Evolutionary conservation across 1,284 basidiomycete genomes (phyloP).

Genomic region (Ganoderma sp.): DNA sequence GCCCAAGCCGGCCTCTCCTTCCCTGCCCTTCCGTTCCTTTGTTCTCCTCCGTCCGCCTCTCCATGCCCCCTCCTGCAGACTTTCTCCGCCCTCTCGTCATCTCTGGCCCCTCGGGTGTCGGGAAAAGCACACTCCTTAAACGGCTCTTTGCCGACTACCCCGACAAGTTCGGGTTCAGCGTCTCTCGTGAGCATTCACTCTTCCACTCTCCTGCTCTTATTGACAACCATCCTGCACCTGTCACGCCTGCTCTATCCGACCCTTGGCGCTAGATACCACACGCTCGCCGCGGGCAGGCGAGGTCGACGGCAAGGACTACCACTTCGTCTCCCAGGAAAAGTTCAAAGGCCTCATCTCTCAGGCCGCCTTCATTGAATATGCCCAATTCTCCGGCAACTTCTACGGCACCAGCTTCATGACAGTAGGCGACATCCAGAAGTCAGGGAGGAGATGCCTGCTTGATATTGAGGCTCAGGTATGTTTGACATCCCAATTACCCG

Average conservation of each 20-base stretch:
- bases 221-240: constrained; percentile 25
- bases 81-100: constrained; percentile 70
- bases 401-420: constrained; percentile 91
- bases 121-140: constrained; percentile 91
- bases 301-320: constrained; percentile 79
- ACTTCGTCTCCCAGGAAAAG: constrained; percentile 67
- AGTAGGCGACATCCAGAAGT: constrained; percentile 59
- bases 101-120: constrained; percentile 89
- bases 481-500: constrained; percentile 26
- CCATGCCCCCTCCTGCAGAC: constrained; percentile 41
- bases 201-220: constrained; percentile 20
- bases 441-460: constrained; percentile 84
- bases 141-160: constrained; percentile 86
- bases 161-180: constrained; percentile 89
- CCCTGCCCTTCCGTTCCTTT: constrained; percentile 18
- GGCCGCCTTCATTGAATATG: constrained; percentile 77
- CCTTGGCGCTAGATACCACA: constrained; percentile 81
- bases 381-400: constrained; percentile 89
- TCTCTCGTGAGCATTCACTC: constrained; percentile 76
- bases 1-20: not conserved
- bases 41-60: constrained; percentile 16
- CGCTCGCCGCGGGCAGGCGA: constrained; percentile 87
- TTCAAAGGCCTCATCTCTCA: constrained; percentile 69
- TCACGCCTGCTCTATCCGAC: constrained; percentile 14
- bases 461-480: constrained; percentile 96